Percentiles rank a stretch among this genome's conserved stretches.
Conservation (phyloP, 352 stramenopile species). For the Phytophthora meadii region DNA sequence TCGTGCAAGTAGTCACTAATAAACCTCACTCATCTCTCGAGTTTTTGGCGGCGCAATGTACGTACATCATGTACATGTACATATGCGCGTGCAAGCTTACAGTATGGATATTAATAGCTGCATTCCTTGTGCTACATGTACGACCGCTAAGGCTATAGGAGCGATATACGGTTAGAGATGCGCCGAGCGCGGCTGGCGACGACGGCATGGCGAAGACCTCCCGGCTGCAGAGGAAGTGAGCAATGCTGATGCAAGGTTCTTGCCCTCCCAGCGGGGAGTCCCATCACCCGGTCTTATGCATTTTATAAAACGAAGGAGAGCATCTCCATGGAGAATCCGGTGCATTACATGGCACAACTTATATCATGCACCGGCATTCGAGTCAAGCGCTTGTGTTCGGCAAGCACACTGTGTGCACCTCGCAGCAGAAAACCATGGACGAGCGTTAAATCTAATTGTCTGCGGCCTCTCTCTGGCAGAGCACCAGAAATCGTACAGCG, state of each 20-base stretch:
- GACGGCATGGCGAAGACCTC: not conserved
- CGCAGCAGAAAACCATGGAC: no score
- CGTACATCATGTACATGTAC: not conserved
- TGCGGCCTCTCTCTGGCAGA: slow-evolving; percentile 5
- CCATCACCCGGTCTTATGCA: slow-evolving; percentile 14
- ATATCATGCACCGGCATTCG: no score
- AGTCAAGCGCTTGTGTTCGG: no score
- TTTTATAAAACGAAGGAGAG: not conserved
- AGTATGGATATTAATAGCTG: not conserved
- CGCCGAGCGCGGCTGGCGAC: slow-evolving; percentile 6
- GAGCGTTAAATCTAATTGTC: not conserved
- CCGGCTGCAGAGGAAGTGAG: not conserved
- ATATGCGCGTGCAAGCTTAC: not conserved
- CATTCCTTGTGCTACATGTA: no score
- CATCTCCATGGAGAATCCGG: slow-evolving; percentile 22
- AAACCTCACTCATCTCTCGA: no score
- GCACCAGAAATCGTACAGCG: slow-evolving; percentile 8
- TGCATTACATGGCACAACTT: slow-evolving; percentile 1
- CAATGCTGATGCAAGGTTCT: slow-evolving; percentile 17
- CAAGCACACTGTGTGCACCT: no score
- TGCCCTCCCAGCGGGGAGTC: not conserved
- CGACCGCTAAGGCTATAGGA: not conserved
- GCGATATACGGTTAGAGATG: slow-evolving; percentile 18
- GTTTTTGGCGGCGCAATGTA: no score
- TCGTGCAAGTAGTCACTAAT: not conserved